A percentile compares a stretch with the other conserved stretches of the same genome.
Evolutionary conservation across 2,329 filamentous ascomycete species (phyloP).

Genomic region (Ophiostoma australiae): DNA sequence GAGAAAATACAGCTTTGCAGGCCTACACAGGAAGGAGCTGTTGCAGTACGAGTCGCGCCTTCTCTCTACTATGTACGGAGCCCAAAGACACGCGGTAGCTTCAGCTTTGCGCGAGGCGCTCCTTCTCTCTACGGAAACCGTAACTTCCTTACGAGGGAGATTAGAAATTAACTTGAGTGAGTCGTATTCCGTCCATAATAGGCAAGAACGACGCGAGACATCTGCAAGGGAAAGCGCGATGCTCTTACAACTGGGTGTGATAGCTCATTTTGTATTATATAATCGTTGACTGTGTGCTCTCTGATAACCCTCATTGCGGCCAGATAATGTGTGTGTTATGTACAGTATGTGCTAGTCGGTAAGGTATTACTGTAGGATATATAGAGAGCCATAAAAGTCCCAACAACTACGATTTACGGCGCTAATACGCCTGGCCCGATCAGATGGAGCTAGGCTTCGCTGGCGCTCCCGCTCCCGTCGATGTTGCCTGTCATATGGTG

Average conservation of each 20-base stretch:
- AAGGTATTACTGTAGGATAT: background rate
- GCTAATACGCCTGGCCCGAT: background rate
- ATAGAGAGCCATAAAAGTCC: background rate
- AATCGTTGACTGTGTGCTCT: background rate
- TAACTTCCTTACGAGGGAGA: background rate
- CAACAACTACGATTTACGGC: background rate
- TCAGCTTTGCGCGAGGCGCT: slow-evolving; percentile 4
- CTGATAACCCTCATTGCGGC: background rate
- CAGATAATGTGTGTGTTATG: background rate
- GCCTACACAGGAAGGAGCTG: background rate
- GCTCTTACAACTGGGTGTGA: background rate
- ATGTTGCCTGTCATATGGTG: slow-evolving; percentile 13
- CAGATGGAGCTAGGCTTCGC: slow-evolving; percentile 14
- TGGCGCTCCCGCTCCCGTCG: slow-evolving; percentile 25
- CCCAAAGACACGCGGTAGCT: background rate
- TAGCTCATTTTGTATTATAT: background rate
- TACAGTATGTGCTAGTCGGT: background rate
- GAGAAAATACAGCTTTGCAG: background rate
- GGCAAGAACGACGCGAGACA: background rate
- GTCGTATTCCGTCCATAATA: background rate
- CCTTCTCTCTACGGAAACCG: background rate
- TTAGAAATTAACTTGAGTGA: background rate
- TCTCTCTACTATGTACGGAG: background rate
- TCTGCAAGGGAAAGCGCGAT: background rate
- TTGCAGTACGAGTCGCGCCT: background rate